Evolutionary conservation across 1,284 basidiomycete species (phyloP).

Genomic region (Singerocomus inundabilis): DNA sequence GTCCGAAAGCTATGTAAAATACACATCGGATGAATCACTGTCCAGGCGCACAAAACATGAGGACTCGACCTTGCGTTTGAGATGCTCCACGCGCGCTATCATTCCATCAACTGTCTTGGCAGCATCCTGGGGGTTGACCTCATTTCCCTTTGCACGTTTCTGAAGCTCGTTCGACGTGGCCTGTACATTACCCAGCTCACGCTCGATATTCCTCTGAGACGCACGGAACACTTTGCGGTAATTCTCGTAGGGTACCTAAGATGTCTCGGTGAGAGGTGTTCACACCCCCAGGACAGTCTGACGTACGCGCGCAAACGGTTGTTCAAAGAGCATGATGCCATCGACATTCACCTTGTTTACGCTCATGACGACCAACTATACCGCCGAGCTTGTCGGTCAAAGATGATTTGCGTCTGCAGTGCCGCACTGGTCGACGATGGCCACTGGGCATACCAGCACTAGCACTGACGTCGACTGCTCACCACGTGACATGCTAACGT

Average conservation of each 20-base stretch:
- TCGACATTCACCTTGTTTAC: slow-evolving; percentile 62
- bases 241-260: slow-evolving; percentile 82
- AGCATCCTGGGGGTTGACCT: slow-evolving; percentile 49
- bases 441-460: background rate
- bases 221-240: slow-evolving; percentile 82
- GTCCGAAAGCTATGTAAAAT: slow-evolving; percentile 56
- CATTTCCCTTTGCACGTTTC: slow-evolving; percentile 40
- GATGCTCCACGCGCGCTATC: slow-evolving; percentile 68
- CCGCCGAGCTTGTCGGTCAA: slow-evolving; percentile 10
- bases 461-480: slow-evolving; percentile 20
- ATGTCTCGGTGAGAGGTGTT: slow-evolving; percentile 13
- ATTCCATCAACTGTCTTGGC: slow-evolving; percentile 68
- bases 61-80: slow-evolving; percentile 75
- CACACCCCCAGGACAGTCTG: slow-evolving; percentile 6
- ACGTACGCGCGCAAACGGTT: slow-evolving; percentile 77
- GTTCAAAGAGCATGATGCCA: slow-evolving; percentile 83
- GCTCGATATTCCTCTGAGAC: slow-evolving; percentile 77
- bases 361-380: slow-evolving; percentile 35
- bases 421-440: no score
- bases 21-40: slow-evolving; percentile 16
- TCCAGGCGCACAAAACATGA: slow-evolving; percentile 13
- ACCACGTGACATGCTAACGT: slow-evolving; percentile 25
- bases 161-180: slow-evolving; percentile 53
- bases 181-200: slow-evolving; percentile 67
- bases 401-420: background rate